Evolutionary conservation across 1,284 basidiomycete genomes (phyloP).

Genomic region (Boletus albobrunnescens): DNA sequence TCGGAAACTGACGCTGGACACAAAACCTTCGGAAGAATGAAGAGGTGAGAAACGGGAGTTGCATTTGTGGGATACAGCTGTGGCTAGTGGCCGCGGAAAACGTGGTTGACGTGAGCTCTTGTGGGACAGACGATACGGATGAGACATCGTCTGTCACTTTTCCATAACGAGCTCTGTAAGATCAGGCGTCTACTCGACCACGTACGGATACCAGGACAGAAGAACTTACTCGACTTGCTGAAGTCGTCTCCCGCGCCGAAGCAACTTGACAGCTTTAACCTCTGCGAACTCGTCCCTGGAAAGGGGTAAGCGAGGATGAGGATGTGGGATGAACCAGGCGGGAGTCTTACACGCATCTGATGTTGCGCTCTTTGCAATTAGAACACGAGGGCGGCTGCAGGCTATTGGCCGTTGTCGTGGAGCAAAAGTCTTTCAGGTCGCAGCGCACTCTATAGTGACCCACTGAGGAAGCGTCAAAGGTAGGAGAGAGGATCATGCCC

Average conservation of each 20-base stretch:
- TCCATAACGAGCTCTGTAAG: slow-evolving; percentile 56
- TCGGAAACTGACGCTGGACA: slow-evolving; percentile 63
- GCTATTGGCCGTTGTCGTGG: slow-evolving; percentile 35
- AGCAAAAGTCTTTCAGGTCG: slow-evolving; percentile 70
- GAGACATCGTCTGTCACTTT: slow-evolving; percentile 46
- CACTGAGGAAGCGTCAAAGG: slow-evolving; percentile 4
- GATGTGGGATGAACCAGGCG: background rate
- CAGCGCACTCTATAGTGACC: slow-evolving; percentile 62
- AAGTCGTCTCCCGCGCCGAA: slow-evolving; percentile 77
- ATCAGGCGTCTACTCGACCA: slow-evolving; percentile 1
- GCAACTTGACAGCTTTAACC: slow-evolving; percentile 80
- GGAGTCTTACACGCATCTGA: slow-evolving; percentile 78
- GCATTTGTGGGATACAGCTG: slow-evolving; percentile 64
- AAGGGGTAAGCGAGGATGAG: slow-evolving; percentile 9
- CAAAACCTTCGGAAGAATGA: slow-evolving; percentile 79
- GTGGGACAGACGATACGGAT: slow-evolving; percentile 31
- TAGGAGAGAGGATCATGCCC: slow-evolving; percentile 11
- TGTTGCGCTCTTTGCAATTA: slow-evolving; percentile 80
- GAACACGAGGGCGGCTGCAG: slow-evolving; percentile 66
- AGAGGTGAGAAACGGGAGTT: slow-evolving; percentile 75
- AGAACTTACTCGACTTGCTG: slow-evolving; percentile 72
- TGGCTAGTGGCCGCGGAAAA: slow-evolving; percentile 22
- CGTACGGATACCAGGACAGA: slow-evolving; percentile 2
- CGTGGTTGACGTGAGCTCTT: slow-evolving; percentile 29
- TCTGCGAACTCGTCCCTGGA: slow-evolving; percentile 82